A percentile compares a stretch with the other conserved stretches of the same genome.
Conservation (phyloP, 306 rosid genomes). For the Cicer cuneatum region DNA sequence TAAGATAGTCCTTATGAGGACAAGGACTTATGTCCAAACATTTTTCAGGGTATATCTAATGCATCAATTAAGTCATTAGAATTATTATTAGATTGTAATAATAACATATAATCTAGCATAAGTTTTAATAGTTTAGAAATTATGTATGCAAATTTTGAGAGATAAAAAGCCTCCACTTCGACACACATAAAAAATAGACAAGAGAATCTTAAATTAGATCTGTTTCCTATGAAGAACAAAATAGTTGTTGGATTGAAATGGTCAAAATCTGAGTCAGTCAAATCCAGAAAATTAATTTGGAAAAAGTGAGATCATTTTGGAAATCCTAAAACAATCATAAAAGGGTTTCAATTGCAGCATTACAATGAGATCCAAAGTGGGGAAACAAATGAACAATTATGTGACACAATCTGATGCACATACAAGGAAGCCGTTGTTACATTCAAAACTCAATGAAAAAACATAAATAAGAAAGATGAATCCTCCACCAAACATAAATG, state of each 20-base stretch:
- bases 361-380: background rate
- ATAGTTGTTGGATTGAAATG: too few relatives aligned
- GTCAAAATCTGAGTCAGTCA: background rate
- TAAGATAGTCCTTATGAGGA: constrained; percentile 59
- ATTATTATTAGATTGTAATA: background rate
- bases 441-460: constrained; percentile 8
- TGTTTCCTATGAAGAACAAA: too few relatives aligned
- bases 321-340: background rate
- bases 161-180: background rate
- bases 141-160: background rate
- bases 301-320: background rate
- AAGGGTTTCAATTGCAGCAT: background rate
- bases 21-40: constrained; percentile 19
- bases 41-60: background rate
- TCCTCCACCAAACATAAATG: constrained; percentile 16
- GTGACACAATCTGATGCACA: constrained; percentile 20
- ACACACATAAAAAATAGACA: background rate
- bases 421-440: constrained; percentile 23
- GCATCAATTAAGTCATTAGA: background rate
- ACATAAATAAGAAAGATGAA: constrained; percentile 3
- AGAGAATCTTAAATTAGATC: background rate
- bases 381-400: background rate
- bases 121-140: background rate
- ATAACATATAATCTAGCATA: background rate
- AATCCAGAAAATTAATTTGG: background rate